Percentiles rank a stretch among this genome's conserved stretches.
Conservation (phyloP, 805 yeast genomes). For the Candida nitratophila region DNA sequence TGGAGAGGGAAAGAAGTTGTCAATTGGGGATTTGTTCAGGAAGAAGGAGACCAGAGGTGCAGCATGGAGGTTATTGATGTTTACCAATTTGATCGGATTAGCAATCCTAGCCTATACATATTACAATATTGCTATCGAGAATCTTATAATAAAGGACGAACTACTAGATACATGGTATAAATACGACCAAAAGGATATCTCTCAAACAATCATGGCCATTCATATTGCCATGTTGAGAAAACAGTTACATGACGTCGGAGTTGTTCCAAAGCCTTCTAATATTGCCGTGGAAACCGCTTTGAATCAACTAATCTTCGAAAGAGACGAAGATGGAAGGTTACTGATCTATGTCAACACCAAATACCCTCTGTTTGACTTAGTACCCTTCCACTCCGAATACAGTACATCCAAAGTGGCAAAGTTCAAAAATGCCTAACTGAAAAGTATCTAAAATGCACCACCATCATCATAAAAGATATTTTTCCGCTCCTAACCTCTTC, state of each 20-base stretch:
- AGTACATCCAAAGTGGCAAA: neutral
- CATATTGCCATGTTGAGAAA: slow-evolving; percentile 14
- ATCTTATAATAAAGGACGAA: slow-evolving; percentile 3
- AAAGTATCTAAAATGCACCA: no score
- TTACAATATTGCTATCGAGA: neutral
- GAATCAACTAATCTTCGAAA: slow-evolving; percentile 6
- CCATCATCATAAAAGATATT: no score
- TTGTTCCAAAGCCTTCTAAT: slow-evolving; percentile 8
- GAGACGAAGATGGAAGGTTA: slow-evolving; percentile 9
- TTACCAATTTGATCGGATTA: neutral
- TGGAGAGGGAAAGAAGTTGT: neutral
- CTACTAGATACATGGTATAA: slow-evolving; percentile 4
- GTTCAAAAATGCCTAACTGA: slow-evolving; percentile 2
- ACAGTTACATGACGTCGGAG: slow-evolving; percentile 11
- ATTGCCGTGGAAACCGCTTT: slow-evolving; percentile 8
- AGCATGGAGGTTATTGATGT: neutral
- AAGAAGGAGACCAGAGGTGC: neutral
- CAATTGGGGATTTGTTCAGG: neutral
- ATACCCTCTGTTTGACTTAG: slow-evolving; percentile 6
- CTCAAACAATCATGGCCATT: slow-evolving; percentile 16
- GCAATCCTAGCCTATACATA: neutral
- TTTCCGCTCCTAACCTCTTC: no score
- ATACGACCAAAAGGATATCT: slow-evolving; percentile 14
- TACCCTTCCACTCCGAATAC: slow-evolving; percentile 16
- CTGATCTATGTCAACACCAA: slow-evolving; percentile 9